phyloP scores from a whole-genome alignment of 164 flowering plant genomes.

The Taxillus chinensis region DNA sequence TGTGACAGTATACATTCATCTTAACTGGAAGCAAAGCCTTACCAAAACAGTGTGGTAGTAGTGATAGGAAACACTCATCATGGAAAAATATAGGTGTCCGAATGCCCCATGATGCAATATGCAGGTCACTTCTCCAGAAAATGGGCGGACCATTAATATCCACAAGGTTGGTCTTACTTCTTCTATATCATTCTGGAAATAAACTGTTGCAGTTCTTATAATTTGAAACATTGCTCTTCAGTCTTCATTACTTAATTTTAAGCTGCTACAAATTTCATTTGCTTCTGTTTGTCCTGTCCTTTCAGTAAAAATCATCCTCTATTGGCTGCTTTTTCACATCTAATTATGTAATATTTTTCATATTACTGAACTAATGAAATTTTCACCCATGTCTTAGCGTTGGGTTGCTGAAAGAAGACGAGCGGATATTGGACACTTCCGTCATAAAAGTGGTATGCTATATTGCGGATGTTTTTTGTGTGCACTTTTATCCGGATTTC shows the following conservation, averaged over 20 bases:
- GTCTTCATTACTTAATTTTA: too few species aligned
- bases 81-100: constrained; percentile 82
- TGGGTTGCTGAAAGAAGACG: constrained; percentile 54
- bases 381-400: constrained; percentile 37
- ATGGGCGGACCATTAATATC: constrained; percentile 72
- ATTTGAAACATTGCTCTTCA: too few species aligned
- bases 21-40: constrained; percentile 83
- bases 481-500: too few species aligned
- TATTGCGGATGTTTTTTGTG: too few species aligned
- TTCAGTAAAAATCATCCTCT: neutral
- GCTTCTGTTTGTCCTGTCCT: neutral
- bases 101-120: constrained; percentile 75
- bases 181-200: neutral
- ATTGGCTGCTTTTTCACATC: neutral
- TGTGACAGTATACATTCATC: constrained; percentile 82
- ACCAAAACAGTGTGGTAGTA: constrained; percentile 68
- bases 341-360: neutral
- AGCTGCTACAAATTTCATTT: neutral
- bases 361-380: constrained; percentile 6
- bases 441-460: too few species aligned
- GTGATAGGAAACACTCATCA: constrained; percentile 59
- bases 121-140: constrained; percentile 67
- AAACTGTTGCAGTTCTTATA: too few species aligned
- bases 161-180: constrained; percentile 43
- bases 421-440: constrained; percentile 84